Evolutionary conservation across 192 early-diverging fungal species (phyloP).

Genomic region (Rhizophagus prolifer): DNA sequence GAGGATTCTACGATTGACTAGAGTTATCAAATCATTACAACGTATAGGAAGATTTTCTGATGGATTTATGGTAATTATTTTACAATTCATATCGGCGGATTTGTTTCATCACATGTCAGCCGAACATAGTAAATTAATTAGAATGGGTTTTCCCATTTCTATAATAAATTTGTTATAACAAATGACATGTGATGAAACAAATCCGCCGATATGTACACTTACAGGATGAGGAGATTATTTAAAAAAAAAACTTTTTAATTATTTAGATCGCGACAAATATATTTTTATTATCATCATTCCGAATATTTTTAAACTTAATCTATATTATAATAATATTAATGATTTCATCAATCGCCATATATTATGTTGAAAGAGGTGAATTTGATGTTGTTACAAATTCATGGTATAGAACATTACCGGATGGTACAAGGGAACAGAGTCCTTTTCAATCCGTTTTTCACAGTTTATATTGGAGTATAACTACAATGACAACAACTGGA

Average conservation of each 20-base stretch:
- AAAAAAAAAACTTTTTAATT: no score
- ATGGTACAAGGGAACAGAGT: conserved; percentile 32
- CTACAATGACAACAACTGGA: conserved; percentile 53
- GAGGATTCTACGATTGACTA: conserved; percentile 15
- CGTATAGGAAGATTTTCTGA: conserved; percentile 8
- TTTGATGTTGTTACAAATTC: not conserved
- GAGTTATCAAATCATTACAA: conserved; percentile 9
- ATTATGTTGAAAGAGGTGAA: not conserved
- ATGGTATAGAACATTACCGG: not conserved
- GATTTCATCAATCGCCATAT: not conserved
- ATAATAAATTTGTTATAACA: no score
- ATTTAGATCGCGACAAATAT: not conserved
- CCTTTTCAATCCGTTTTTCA: conserved; percentile 52
- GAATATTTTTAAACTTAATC: not conserved
- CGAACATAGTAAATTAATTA: no score
- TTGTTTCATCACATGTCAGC: no score
- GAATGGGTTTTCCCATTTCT: no score
- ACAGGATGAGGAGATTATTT: no score
- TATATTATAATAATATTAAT: not conserved
- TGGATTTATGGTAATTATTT: conserved; percentile 13
- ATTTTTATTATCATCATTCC: not conserved
- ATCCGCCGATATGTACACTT: no score
- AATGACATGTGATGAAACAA: no score
- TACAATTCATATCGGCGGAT: no score
- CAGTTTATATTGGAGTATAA: conserved; percentile 51